Evolutionary conservation across 129 eudicot species (phyloP).

Genomic region (Pseudognaphalium luteoalbum): DNA sequence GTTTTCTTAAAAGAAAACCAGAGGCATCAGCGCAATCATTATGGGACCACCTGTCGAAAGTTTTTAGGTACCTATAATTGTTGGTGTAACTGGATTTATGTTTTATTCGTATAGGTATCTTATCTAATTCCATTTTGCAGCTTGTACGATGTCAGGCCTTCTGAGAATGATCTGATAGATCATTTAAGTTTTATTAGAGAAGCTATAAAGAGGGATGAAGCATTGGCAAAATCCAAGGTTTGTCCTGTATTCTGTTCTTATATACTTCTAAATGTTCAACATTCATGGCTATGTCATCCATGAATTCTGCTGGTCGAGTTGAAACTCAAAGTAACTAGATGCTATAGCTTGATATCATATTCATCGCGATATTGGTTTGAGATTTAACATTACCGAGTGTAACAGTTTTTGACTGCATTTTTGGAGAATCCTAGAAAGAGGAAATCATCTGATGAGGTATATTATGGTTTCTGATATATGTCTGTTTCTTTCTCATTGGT

Average conservation of each 20-base stretch:
- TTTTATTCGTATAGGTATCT: slow-evolving; percentile 13
- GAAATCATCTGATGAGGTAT: slow-evolving; percentile 59
- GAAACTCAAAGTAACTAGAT: not conserved
- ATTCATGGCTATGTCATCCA: not conserved
- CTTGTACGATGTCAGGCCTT: slow-evolving; percentile 56
- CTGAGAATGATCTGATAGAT: slow-evolving; percentile 58
- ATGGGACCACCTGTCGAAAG: slow-evolving; percentile 60
- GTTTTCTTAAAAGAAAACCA: slow-evolving; percentile 55
- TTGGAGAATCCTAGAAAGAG: slow-evolving; percentile 61
- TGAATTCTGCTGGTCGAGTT: not conserved
- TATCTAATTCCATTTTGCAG: slow-evolving; percentile 39
- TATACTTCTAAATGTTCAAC: not conserved
- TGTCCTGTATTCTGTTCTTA: not conserved
- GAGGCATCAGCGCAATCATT: slow-evolving; percentile 53
- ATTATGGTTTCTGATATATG: slow-evolving; percentile 20
- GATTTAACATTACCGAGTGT: slow-evolving; percentile 4
- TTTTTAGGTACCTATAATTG: slow-evolving; percentile 56
- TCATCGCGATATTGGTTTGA: not conserved
- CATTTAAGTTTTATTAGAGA: slow-evolving; percentile 49
- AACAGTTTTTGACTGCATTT: slow-evolving; percentile 58
- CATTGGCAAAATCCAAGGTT: slow-evolving; percentile 62
- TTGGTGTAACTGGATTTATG: not conserved
- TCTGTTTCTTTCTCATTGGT: slow-evolving; percentile 8
- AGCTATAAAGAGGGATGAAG: slow-evolving; percentile 52
- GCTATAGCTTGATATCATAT: not conserved